Evolutionary conservation across 2,329 filamentous ascomycete species (phyloP), one percentile per base, ranked within the genome.

Genomic region (Plenodomus biglobosus): DNA sequence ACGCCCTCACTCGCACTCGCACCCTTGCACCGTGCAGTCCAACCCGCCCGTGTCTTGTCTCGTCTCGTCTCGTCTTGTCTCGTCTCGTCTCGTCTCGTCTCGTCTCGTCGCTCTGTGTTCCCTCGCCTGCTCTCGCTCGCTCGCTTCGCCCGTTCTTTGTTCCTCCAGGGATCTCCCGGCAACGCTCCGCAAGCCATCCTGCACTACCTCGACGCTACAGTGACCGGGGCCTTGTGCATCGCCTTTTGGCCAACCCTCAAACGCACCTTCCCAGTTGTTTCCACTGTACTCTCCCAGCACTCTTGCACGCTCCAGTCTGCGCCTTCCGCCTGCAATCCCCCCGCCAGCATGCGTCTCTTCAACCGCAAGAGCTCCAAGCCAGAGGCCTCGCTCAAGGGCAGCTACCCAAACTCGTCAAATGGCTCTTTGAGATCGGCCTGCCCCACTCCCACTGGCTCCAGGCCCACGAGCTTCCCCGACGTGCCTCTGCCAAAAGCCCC

Each of bases 401-500:
- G 68, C 56, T 71, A 72, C 49, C 73, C 72, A 30, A 72, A 73
- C 60, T 68, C 59, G 48, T 75, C 76, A 52, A 80, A 75, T 63
- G 74, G 74, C 49, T 80, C 77, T 10, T 65, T 80, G 53, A 78
- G 75, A 59, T 79, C 78, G 10, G 78, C 79, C 45, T 72, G 58
- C 74, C 78, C 56, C 48, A 68, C 72, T 40, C 69, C 57, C 62
- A 72, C 65, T 64, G 73, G 62, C 64, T 70, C 68, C 47, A 64
- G 68, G 58, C 65, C 64, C 46, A 65, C 65, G 52, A 66, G 78
- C 50, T 81, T 92, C 58, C 85, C 87, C 60, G 88, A 91, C 72
- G 80, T 95, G 64, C 83, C 90, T 56, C 82, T 97, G 40, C 89
- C 92, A 41, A 86, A 85, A 65, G 85, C 91, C 15, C 92, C 92